These are phyloP conservation scores for Irpex sp. DNA, from an alignment of 1,284 basidiomycete species.

Conservation along the genomic window DNA sequence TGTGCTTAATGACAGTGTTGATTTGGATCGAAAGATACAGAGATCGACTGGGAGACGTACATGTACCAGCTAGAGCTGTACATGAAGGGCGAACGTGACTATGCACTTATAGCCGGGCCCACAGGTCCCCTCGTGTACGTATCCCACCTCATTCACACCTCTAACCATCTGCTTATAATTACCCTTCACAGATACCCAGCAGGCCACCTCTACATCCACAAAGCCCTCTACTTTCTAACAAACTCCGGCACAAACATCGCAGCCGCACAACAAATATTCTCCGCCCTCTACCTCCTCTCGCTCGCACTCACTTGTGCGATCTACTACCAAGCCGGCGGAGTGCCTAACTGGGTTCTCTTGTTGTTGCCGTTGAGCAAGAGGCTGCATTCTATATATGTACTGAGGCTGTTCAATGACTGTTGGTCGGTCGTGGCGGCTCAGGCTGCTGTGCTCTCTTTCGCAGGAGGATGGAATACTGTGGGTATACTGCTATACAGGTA, in stretches of 20 bases:
- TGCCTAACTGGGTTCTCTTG: constrained; percentile 80
- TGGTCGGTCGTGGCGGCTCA: constrained; percentile 71
- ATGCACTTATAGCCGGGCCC: constrained; percentile 82
- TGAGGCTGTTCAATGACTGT: constrained; percentile 96
- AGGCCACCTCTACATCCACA: constrained; percentile 86
- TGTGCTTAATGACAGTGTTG: constrained; percentile 1
- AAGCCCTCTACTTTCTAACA: constrained; percentile 67
- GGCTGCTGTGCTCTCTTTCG: constrained; percentile 59
- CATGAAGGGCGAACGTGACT: constrained; percentile 82
- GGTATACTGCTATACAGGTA: constrained; percentile 76
- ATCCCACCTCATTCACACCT: not conserved
- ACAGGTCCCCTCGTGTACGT: constrained; percentile 93
- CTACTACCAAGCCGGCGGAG: constrained; percentile 57
- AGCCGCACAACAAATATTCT: constrained; percentile 79
- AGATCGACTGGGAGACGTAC: constrained; percentile 97
- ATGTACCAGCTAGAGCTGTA: constrained; percentile 84
- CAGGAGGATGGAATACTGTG: constrained; percentile 52
- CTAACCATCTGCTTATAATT: not conserved
- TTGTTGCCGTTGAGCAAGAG: constrained; percentile 87
- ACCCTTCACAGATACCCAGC: constrained; percentile 79
- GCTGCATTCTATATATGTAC: constrained; percentile 88
- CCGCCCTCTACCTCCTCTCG: constrained; percentile 64
- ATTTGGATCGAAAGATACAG: constrained; percentile 70
- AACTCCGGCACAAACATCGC: constrained; percentile 58
- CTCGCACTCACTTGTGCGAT: constrained; percentile 65